A percentile compares a stretch with the other conserved stretches of the same genome.
phyloP scores from a whole-genome alignment of 495 filamentous ascomycete species.

The Hyaloscypha variabilis region DNA sequence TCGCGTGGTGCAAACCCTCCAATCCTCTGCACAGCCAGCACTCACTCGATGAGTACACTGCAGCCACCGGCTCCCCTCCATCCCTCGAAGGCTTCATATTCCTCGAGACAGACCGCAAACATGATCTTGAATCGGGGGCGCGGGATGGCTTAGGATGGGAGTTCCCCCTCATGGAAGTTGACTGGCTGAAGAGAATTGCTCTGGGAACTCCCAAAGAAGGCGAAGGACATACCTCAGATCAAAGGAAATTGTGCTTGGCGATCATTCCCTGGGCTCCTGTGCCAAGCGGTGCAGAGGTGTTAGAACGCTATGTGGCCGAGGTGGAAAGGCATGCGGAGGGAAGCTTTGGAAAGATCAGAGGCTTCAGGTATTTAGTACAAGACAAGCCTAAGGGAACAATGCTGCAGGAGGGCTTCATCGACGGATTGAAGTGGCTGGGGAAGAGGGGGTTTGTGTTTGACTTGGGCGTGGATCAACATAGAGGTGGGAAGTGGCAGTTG shows the following conservation, averaged over 20 bases:
- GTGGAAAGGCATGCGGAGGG: conserved; percentile 52
- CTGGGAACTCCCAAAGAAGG: conserved; percentile 55
- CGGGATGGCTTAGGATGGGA: conserved; percentile 48
- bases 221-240: conserved; percentile 58
- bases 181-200: conserved; percentile 64
- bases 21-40: conserved; percentile 61
- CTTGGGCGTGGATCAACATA: conserved; percentile 75
- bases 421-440: conserved; percentile 70
- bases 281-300: conserved; percentile 52
- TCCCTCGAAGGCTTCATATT: conserved; percentile 71
- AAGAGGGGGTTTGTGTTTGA: conserved; percentile 70
- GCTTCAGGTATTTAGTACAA: conserved; percentile 82
- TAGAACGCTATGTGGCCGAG: conserved; percentile 52
- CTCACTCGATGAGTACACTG: conserved; percentile 61
- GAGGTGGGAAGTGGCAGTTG: conserved; percentile 69
- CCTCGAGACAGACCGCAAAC: conserved; percentile 77
- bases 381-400: conserved; percentile 69
- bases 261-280: conserved; percentile 85
- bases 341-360: conserved; percentile 54
- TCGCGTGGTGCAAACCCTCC: conserved; percentile 64
- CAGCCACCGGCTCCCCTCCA: conserved; percentile 23
- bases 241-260: conserved; percentile 59
- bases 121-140: conserved; percentile 51
- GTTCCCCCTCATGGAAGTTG: conserved; percentile 71
- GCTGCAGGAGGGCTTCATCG: conserved; percentile 61